Conservation (phyloP, 1,284 basidiomycete genomes). For the Prillingera fragicola region DNA sequence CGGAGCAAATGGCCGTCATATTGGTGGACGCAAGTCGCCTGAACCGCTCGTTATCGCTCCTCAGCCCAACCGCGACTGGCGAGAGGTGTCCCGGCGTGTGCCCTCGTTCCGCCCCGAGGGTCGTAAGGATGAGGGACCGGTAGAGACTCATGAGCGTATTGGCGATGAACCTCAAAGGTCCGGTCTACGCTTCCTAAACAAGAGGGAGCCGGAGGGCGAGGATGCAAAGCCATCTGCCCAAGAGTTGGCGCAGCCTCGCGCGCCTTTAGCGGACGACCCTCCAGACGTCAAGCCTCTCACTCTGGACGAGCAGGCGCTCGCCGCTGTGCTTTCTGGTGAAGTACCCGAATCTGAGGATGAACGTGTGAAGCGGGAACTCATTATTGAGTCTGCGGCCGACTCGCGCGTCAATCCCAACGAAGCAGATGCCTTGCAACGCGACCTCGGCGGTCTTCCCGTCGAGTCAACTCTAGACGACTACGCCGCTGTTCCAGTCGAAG, state of each 20-base stretch:
- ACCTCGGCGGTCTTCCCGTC: slow-evolving; percentile 59
- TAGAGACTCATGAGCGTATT: slow-evolving; percentile 49
- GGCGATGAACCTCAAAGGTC: slow-evolving; percentile 72
- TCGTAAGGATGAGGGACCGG: slow-evolving; percentile 47
- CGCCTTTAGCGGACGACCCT: slow-evolving; percentile 53
- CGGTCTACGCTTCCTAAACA: slow-evolving; percentile 56
- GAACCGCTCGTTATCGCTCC: slow-evolving; percentile 76
- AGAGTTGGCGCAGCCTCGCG: slow-evolving; percentile 52
- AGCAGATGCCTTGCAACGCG: slow-evolving; percentile 71
- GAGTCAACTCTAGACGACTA: slow-evolving; percentile 77
- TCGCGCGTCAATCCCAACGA: slow-evolving; percentile 54
- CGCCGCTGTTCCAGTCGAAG: slow-evolving; percentile 79
- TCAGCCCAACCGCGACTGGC: slow-evolving; percentile 80
- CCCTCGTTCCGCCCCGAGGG: slow-evolving; percentile 60
- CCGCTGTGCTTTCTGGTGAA: slow-evolving; percentile 39
- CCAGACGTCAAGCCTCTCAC: slow-evolving; percentile 22
- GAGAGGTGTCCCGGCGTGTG: slow-evolving; percentile 55
- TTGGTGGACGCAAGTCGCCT: slow-evolving; percentile 59
- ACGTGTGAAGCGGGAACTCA: slow-evolving; percentile 38
- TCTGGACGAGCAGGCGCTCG: slow-evolving; percentile 40
- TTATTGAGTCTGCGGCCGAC: slow-evolving; percentile 49
- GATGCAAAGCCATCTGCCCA: slow-evolving; percentile 17
- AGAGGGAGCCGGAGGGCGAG: slow-evolving; percentile 8
- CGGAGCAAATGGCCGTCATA: slow-evolving; percentile 47
- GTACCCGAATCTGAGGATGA: slow-evolving; percentile 41